Percentiles rank a stretch among this genome's conserved stretches.
phyloP scores from a whole-genome alignment of 139 green algal species.

The Chlorella sorokiniana region DNA sequence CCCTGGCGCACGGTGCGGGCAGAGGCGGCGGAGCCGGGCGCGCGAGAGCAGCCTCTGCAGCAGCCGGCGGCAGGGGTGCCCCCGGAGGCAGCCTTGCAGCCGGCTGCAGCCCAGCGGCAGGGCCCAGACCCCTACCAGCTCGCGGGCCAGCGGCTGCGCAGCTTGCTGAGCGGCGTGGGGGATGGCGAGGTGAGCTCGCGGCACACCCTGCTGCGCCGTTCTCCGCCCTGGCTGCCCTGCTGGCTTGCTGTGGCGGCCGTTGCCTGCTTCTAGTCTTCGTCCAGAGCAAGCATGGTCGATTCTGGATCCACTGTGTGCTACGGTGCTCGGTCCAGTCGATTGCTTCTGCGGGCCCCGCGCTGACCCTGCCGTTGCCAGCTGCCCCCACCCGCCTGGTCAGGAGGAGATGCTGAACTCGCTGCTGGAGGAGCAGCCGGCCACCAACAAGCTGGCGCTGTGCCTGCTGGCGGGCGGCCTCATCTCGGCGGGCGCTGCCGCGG shows the following conservation, averaged over 20 bases:
- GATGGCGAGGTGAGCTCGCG: constrained; percentile 38
- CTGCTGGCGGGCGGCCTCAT: constrained; percentile 9
- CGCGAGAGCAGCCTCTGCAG: background rate
- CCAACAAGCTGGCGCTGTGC: constrained; percentile 32
- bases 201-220: too few species aligned
- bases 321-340: too few species aligned
- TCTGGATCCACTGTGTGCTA: too few species aligned
- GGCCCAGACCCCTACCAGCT: constrained; percentile 2
- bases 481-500: background rate
- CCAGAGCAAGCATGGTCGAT: too few species aligned
- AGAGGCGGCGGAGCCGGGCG: background rate
- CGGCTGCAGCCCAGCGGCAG: background rate
- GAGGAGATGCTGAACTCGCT: constrained; percentile 30
- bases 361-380: background rate
- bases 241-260: too few species aligned
- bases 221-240: too few species aligned
- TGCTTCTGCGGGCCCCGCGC: background rate
- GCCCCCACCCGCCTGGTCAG: background rate
- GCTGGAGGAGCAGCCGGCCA: constrained; percentile 26
- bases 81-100: background rate
- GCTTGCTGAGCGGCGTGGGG: constrained; percentile 32
- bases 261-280: too few species aligned
- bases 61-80: background rate
- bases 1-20: background rate
- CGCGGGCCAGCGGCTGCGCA: constrained; percentile 33